phyloP scores from a whole-genome alignment of 805 yeast species.

The Cyberlindnera maclurae region DNA sequence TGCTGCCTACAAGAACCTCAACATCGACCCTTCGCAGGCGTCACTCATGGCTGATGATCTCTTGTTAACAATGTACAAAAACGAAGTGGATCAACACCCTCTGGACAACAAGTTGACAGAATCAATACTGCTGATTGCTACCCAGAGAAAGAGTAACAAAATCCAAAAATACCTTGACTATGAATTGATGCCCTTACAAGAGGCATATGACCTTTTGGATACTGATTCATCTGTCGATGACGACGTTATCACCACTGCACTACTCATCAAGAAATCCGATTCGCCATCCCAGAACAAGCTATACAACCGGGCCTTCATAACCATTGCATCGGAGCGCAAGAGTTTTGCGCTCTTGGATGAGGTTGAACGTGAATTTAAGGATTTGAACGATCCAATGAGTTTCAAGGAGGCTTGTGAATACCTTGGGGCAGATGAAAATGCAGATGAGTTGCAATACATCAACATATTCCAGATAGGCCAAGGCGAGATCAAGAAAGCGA shows the following conservation, averaged over 20 bases:
- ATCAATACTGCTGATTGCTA: constrained; percentile 33
- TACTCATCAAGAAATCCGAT: constrained; percentile 56
- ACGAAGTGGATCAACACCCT: constrained; percentile 20
- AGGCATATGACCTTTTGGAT: constrained; percentile 48
- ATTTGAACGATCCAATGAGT: constrained; percentile 22
- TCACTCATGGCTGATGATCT: constrained; percentile 23
- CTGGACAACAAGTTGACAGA: constrained; percentile 27
- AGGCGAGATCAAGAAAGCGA: constrained; percentile 46
- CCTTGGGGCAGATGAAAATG: constrained; percentile 42
- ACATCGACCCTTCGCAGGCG: constrained; percentile 25
- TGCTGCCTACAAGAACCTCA: constrained; percentile 30
- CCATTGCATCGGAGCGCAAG: constrained; percentile 52
- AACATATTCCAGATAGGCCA: constrained; percentile 43
- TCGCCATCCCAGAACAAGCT: constrained; percentile 33
- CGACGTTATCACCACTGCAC: constrained; percentile 71
- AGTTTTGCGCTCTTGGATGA: constrained; percentile 52
- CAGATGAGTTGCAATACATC: constrained; percentile 52
- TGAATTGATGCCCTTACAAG: constrained; percentile 39
- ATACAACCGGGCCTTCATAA: constrained; percentile 48
- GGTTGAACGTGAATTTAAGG: constrained; percentile 32
- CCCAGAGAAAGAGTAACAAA: constrained; percentile 28
- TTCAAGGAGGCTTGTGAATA: constrained; percentile 38
- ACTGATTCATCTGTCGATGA: constrained; percentile 49
- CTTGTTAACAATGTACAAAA: constrained; percentile 27
- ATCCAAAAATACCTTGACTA: constrained; percentile 34